Conservation (phyloP, 2,329 filamentous ascomycete species). For the Fusarium equiseti region DNA sequence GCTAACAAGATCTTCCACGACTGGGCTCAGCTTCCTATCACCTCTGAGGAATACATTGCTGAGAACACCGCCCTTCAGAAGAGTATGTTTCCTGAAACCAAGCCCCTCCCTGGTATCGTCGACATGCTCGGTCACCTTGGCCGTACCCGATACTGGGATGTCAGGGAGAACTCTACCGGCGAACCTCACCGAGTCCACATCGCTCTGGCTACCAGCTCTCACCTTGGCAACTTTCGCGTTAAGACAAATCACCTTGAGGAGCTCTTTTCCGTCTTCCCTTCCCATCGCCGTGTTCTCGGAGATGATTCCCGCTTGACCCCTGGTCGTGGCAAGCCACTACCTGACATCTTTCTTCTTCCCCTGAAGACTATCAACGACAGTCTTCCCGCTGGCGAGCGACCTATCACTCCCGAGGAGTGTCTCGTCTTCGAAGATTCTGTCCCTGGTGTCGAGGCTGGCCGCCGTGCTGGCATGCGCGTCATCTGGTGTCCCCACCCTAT, state of each 20-base stretch:
- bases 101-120: slow-evolving; percentile 82
- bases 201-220: slow-evolving; percentile 86
- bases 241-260: slow-evolving; percentile 76
- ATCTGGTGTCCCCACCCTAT: slow-evolving; percentile 91
- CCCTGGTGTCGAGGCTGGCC: slow-evolving; percentile 89
- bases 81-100: slow-evolving; percentile 77
- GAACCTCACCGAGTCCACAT: slow-evolving; percentile 71
- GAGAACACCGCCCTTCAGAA: slow-evolving; percentile 74
- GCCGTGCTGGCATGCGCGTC: slow-evolving; percentile 93
- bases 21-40: slow-evolving; percentile 89
- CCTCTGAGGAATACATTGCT: slow-evolving; percentile 72
- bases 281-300: slow-evolving; percentile 80
- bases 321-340: slow-evolving; percentile 92
- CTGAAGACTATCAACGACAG: slow-evolving; percentile 85
- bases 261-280: slow-evolving; percentile 74
- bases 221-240: slow-evolving; percentile 77
- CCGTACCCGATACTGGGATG: slow-evolving; percentile 64
- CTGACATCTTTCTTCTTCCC: slow-evolving; percentile 93
- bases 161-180: slow-evolving; percentile 42
- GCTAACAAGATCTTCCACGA: slow-evolving; percentile 71
- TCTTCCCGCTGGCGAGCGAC: slow-evolving; percentile 70
- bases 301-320: slow-evolving; percentile 82
- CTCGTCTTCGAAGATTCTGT: slow-evolving; percentile 97
- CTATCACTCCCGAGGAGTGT: slow-evolving; percentile 85
- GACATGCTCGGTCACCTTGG: slow-evolving; percentile 73